Percentiles rank a stretch among this genome's conserved stretches.
These are phyloP conservation scores for Xylaria curta DNA, from an alignment of 495 filamentous ascomycete genomes.

Conservation along the genomic window DNA sequence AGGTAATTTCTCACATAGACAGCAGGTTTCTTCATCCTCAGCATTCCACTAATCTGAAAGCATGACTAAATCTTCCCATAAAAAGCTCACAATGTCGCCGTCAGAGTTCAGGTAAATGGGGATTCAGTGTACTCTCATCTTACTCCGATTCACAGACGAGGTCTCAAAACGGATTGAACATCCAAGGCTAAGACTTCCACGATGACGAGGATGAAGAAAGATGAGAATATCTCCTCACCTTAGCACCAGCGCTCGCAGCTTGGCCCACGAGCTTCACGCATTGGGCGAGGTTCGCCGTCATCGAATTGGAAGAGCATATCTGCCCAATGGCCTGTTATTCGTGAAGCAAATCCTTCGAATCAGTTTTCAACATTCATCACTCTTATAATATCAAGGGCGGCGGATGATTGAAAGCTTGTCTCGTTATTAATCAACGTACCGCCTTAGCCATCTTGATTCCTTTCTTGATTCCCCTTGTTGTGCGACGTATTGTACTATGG, in stretches of 20 bases:
- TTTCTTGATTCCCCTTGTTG: neutral
- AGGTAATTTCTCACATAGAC: neutral
- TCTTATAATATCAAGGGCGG: neutral
- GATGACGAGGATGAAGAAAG: neutral
- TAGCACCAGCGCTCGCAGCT: constrained; percentile 75
- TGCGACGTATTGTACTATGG: neutral
- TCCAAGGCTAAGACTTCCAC: neutral
- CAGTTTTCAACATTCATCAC: neutral
- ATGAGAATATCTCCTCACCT: constrained; percentile 54
- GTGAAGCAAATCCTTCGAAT: neutral
- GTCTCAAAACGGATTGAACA: no score
- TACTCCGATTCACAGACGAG: no score
- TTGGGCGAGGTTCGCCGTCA: constrained; percentile 78
- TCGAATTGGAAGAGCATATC: constrained; percentile 80
- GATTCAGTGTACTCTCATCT: no score
- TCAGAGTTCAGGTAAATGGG: neutral
- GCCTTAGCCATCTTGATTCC: constrained; percentile 15
- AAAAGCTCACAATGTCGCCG: neutral
- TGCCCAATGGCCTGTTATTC: constrained; percentile 77
- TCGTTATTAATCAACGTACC: neutral
- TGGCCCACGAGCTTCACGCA: constrained; percentile 74
- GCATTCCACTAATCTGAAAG: neutral
- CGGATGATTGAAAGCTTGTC: neutral
- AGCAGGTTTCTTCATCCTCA: neutral
- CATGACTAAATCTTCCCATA: neutral